phyloP scores from a whole-genome alignment of 371 early-diverging fungal genomes.

The Actinomortierella ambigua region DNA sequence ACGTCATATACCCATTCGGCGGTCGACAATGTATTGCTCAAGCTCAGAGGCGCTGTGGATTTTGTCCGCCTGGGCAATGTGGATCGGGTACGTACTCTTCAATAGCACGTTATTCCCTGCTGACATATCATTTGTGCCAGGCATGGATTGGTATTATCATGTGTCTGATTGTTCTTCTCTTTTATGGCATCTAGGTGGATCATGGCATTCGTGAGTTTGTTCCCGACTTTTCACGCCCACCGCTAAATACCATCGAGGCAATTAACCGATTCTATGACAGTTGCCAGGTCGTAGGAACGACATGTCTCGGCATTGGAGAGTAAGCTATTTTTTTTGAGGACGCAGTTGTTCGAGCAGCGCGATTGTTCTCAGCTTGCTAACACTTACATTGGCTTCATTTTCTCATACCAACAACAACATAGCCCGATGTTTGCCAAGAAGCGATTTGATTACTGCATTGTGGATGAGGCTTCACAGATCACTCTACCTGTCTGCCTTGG shows the following conservation, averaged over 20 bases:
- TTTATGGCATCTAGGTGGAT: constrained; percentile 58
- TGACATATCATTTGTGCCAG: neutral
- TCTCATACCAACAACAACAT: neutral
- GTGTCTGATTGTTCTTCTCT: too few relatives aligned
- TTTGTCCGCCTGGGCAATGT: constrained; percentile 77
- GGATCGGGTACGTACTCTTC: constrained; percentile 54
- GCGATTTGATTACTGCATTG: constrained; percentile 96
- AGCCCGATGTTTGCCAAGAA: constrained; percentile 68
- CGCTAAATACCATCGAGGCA: constrained; percentile 56
- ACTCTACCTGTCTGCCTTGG: constrained; percentile 94
- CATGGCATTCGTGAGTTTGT: constrained; percentile 58
- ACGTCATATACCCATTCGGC: constrained; percentile 97
- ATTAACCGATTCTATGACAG: constrained; percentile 62
- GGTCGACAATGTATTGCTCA: constrained; percentile 92
- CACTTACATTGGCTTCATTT: neutral
- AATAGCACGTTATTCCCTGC: too few relatives aligned
- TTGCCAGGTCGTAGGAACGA: constrained; percentile 83
- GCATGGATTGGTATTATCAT: neutral
- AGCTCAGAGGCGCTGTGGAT: constrained; percentile 64
- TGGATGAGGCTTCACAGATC: constrained; percentile 99
- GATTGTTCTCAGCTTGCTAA: neutral
- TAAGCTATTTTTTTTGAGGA: constrained; percentile 44
- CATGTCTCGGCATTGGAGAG: constrained; percentile 89
- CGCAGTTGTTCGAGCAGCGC: too few relatives aligned
- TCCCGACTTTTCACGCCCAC: constrained; percentile 49